Percentiles rank a stretch among this genome's conserved stretches.
Evolutionary conservation across 306 rosid species (phyloP).

Genomic region (Dryas octopetala): DNA sequence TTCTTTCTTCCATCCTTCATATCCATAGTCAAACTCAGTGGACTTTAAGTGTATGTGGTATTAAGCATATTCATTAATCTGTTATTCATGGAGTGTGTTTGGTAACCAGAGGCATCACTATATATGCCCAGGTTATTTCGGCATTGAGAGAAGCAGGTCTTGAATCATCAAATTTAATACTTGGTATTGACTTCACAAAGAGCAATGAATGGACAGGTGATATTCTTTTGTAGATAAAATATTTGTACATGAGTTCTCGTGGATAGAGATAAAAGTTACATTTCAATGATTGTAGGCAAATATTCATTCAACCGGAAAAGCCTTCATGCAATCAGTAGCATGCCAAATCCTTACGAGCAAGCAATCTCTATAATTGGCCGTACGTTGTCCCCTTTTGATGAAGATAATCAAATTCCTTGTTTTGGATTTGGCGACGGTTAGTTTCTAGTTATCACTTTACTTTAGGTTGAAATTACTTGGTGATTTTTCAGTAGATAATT

Average conservation of each 20-base stretch:
- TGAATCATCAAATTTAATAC: constrained; percentile 89
- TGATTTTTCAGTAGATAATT: constrained; percentile 11
- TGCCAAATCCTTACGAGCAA: constrained; percentile 92
- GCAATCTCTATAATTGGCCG: constrained; percentile 89
- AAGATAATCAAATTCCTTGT: constrained; percentile 94
- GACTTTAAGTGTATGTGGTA: not conserved
- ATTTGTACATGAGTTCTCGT: not conserved
- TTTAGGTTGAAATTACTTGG: constrained; percentile 14
- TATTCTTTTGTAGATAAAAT: constrained; percentile 12
- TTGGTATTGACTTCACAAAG: constrained; percentile 94
- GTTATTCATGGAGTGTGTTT: not conserved
- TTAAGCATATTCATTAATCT: not conserved
- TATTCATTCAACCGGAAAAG: constrained; percentile 74
- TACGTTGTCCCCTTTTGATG: constrained; percentile 86
- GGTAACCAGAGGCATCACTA: constrained; percentile 9
- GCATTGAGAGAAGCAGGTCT: constrained; percentile 91
- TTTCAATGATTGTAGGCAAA: constrained; percentile 56
- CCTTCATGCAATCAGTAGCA: constrained; percentile 66
- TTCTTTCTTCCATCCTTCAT: not conserved
- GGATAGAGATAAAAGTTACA: constrained; percentile 21
- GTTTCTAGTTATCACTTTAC: constrained; percentile 29
- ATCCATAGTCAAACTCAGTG: not conserved
- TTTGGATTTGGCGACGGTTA: constrained; percentile 94
- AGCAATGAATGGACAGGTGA: constrained; percentile 99
- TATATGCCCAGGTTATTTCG: constrained; percentile 67